Conservation (phyloP, 2,329 filamentous ascomycete species). For the Fusarium duplospermum region DNA sequence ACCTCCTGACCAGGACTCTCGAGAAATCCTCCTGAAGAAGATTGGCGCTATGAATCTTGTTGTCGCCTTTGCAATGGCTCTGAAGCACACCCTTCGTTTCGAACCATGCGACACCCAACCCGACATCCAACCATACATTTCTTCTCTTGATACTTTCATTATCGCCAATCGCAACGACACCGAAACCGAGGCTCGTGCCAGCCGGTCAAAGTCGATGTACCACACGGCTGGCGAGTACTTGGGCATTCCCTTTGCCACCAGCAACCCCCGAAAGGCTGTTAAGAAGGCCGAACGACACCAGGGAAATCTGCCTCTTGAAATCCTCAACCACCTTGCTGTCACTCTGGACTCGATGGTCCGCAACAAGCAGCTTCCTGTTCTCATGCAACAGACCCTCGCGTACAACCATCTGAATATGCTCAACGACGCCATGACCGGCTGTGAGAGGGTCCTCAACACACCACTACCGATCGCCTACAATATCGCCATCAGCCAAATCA, state of each 20-base stretch:
- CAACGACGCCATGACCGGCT: conserved; percentile 78
- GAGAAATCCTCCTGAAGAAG: conserved; percentile 77
- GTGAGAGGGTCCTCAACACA: conserved; percentile 83
- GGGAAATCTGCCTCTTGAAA: conserved; percentile 84
- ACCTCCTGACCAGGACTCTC: conserved; percentile 62
- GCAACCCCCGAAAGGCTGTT: conserved; percentile 81
- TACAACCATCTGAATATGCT: conserved; percentile 71
- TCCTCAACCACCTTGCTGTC: conserved; percentile 76
- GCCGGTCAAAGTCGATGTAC: conserved; percentile 62
- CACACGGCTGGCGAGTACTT: conserved; percentile 78
- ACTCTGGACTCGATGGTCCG: conserved; percentile 72
- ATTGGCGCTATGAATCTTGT: conserved; percentile 81
- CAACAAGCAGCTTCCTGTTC: conserved; percentile 65
- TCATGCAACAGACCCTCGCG: conserved; percentile 70
- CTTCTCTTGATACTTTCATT: conserved; percentile 78
- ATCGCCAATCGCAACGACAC: conserved; percentile 60
- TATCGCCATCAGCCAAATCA: conserved; percentile 87
- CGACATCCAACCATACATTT: conserved; percentile 76
- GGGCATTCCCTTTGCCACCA: conserved; percentile 79
- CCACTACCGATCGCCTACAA: conserved; percentile 85
- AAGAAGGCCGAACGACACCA: conserved; percentile 79
- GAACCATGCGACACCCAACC: conserved; percentile 83
- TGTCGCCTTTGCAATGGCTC: conserved; percentile 77
- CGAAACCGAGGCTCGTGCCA: conserved; percentile 48
- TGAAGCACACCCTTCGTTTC: conserved; percentile 87